Base-by-base conservation (phyloP, 495 filamentous ascomycete genomes). In the Clohesyomyces aquaticus region DNA sequence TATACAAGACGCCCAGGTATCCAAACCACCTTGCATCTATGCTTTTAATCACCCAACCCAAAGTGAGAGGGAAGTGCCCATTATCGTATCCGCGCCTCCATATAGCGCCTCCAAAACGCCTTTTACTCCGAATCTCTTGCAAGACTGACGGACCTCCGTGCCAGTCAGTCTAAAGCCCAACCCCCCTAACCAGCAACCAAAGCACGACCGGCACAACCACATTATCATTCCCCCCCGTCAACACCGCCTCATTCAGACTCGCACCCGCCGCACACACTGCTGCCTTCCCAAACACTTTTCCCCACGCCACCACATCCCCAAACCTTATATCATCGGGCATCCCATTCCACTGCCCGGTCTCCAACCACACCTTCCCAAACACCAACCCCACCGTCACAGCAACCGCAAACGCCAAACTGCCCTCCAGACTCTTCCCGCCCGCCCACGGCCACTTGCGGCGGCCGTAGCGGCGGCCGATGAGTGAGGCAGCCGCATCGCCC, bases 161-260 rank as follows among this genome's bases (percentile, higher is more conserved):
- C n/a, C n/a, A n/a, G n/a, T n/a, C n/a, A 6, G 3, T 50, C 42
- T 54, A 94, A 58, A 95, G 74, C 38, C 83, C 82, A 68, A 96
- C 75, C 4, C 87, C 88, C 69, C 91, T 87, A 61, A 96, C 91
- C 66, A 94, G 82, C 69, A 90, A 79, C 94, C 94, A 99, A 52
- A 98, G 76, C 56, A 95, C 87, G 42, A 98, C 84, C n/a, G 95
- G 95, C 64, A 98, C 94, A 56, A 97, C 84, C 25, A 99, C 93
- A 80, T 99, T 99, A 78, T 99, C 94, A 80, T 99, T 99, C 52
- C 92, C 94, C 11, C 94, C 95, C 47, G 95, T 98, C 57, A 98
- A 78, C 59, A 97, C 92, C 19, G 94, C 93, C 78, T 98, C 94
- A 59, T 92, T 94, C 59, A 96, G 82, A 75, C 91, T 96, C 28